Percentiles rank a stretch among this genome's conserved stretches.
These are phyloP conservation scores for Wickerhamomyces sydowiorum DNA, from an alignment of 805 yeast species.

Conservation along the genomic window DNA sequence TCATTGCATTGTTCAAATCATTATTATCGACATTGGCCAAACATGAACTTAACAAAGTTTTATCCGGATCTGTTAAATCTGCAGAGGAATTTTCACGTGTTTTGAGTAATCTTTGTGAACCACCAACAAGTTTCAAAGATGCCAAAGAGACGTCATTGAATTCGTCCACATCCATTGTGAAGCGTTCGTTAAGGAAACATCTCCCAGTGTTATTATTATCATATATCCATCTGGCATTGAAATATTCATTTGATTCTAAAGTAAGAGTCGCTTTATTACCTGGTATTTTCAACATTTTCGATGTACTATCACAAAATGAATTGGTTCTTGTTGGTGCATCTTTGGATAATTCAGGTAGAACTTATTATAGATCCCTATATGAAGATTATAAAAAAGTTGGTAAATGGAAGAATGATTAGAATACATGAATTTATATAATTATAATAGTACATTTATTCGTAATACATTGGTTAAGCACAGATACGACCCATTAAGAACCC, in stretches of 20 bases:
- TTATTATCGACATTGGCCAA: slow-evolving; percentile 43
- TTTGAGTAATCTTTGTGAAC: slow-evolving; percentile 69
- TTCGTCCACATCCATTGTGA: slow-evolving; percentile 49
- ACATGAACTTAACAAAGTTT: slow-evolving; percentile 9
- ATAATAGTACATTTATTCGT: background rate
- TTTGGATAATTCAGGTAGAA: slow-evolving; percentile 64
- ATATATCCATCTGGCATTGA: slow-evolving; percentile 51
- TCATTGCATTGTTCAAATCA: slow-evolving; percentile 42
- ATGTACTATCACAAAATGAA: slow-evolving; percentile 63
- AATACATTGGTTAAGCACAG: background rate
- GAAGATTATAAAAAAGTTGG: slow-evolving; percentile 72
- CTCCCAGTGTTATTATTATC: slow-evolving; percentile 53
- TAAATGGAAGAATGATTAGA: slow-evolving; percentile 51
- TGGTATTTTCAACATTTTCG: slow-evolving; percentile 61
- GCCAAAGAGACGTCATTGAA: slow-evolving; percentile 34
- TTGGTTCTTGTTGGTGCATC: slow-evolving; percentile 54
- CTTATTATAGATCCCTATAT: slow-evolving; percentile 61
- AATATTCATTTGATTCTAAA: slow-evolving; percentile 37
- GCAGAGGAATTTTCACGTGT: slow-evolving; percentile 52
- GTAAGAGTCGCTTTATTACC: slow-evolving; percentile 44
- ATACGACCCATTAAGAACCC: background rate
- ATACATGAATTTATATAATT: background rate
- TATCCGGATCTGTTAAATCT: slow-evolving; percentile 25
- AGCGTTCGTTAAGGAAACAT: slow-evolving; percentile 57
- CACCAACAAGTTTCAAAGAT: slow-evolving; percentile 34